Percentiles rank a stretch among this genome's conserved stretches.
Evolutionary conservation across 2,329 filamentous ascomycete species (phyloP).

Genomic region (Hypoxylon sp.): DNA sequence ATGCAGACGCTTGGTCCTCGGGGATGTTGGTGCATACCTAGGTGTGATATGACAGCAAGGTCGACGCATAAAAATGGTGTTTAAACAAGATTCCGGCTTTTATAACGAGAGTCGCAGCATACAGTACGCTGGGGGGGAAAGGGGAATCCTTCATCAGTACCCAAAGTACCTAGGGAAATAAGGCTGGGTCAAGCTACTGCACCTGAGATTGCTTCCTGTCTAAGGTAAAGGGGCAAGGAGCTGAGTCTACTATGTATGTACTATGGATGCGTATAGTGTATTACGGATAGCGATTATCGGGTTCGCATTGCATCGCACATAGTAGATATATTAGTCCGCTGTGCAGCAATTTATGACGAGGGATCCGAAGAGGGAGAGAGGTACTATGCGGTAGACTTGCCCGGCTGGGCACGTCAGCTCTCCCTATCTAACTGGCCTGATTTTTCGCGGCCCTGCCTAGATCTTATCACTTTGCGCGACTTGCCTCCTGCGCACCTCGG

Average conservation of each 20-base stretch:
- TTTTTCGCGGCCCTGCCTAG: constrained; percentile 7
- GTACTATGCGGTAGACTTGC: constrained; percentile 20
- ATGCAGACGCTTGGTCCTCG: constrained; percentile 32
- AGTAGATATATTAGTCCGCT: constrained; percentile 26
- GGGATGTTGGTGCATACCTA: constrained; percentile 20
- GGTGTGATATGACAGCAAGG: constrained; percentile 21
- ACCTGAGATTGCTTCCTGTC: constrained; percentile 39
- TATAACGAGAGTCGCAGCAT: constrained; percentile 33
- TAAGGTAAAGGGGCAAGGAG: constrained; percentile 27
- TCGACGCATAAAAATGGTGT: constrained; percentile 21
- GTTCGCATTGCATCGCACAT: constrained; percentile 36
- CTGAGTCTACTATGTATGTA: constrained; percentile 21
- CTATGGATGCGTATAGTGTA: not conserved
- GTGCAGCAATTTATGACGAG: constrained; percentile 19
- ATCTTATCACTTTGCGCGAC: constrained; percentile 29
- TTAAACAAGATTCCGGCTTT: constrained; percentile 11
- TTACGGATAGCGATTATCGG: constrained; percentile 31
- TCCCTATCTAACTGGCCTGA: constrained; percentile 17
- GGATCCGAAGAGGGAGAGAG: constrained; percentile 24
- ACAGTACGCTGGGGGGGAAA: constrained; percentile 33
- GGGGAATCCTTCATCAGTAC: constrained; percentile 26
- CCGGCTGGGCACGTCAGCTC: constrained; percentile 5
- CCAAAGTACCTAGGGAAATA: constrained; percentile 25
- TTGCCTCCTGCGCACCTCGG: constrained; percentile 17
- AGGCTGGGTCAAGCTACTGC: constrained; percentile 40